These are phyloP conservation scores for Hortiboletus flavorubellus DNA, from an alignment of 768 basidiomycete genomes.

Conservation along the genomic window DNA sequence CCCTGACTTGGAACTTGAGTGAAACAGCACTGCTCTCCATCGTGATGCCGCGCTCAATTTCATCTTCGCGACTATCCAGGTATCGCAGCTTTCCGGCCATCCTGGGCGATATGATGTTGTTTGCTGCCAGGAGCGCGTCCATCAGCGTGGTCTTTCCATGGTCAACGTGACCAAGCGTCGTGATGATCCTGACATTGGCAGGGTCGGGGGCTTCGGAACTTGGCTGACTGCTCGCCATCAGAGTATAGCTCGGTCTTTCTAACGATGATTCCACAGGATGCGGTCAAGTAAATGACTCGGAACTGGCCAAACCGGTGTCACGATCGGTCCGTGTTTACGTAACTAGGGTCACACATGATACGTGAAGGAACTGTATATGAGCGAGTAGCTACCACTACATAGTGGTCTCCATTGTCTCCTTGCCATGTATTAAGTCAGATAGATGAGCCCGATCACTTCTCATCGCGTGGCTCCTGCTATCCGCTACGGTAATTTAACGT, in stretches of 20 bases:
- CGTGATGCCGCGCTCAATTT: slow-evolving; percentile 96
- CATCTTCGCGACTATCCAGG: slow-evolving; percentile 93
- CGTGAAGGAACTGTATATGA: too few species aligned
- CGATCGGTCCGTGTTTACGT: not conserved
- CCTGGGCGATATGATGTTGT: slow-evolving; percentile 92
- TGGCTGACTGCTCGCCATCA: slow-evolving; percentile 21
- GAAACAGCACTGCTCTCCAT: slow-evolving; percentile 98
- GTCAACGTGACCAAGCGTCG: slow-evolving; percentile 87
- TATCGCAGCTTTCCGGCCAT: slow-evolving; percentile 98
- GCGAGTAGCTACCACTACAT: too few species aligned
- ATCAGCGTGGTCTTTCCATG: slow-evolving; percentile 97
- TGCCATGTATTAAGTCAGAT: too few species aligned
- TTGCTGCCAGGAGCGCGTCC: slow-evolving; percentile 93
- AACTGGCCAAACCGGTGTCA: not conserved
- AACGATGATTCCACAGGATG: not conserved
- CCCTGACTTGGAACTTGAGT: slow-evolving; percentile 79
- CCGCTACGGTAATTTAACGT: too few species aligned
- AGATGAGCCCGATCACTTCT: too few species aligned
- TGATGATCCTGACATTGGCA: slow-evolving; percentile 68
- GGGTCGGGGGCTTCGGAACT: slow-evolving; percentile 28
- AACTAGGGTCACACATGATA: too few species aligned
- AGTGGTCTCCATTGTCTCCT: too few species aligned
- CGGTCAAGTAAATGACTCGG: not conserved
- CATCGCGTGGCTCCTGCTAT: too few species aligned
- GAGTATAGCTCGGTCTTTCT: not conserved